These are phyloP conservation scores for Chenopodium berlandieri DNA, from an alignment of 148 eudicot genomes.

Conservation along the genomic window DNA sequence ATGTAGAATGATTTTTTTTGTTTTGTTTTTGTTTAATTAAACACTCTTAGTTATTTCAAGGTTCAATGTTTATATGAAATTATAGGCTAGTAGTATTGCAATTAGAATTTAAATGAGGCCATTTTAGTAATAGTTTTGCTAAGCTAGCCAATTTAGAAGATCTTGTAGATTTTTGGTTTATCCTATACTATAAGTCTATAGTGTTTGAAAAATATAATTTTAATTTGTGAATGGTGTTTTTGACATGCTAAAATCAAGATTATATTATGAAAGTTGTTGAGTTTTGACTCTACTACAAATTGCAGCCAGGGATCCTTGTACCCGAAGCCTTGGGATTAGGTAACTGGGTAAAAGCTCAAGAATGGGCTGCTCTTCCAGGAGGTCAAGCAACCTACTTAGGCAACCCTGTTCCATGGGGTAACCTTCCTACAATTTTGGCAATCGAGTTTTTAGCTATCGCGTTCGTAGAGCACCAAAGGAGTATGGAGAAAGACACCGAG, in stretches of 20 bases:
- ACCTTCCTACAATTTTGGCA: slow-evolving; percentile 81
- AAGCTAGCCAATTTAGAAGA: too few relatives aligned
- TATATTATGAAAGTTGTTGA: not conserved
- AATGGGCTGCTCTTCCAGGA: slow-evolving; percentile 96
- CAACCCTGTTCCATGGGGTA: slow-evolving; percentile 97
- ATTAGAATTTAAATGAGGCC: too few relatives aligned
- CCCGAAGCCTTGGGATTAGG: slow-evolving; percentile 97
- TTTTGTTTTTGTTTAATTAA: too few relatives aligned
- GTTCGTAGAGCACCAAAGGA: slow-evolving; percentile 89
- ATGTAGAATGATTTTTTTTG: too few relatives aligned
- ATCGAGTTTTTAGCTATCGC: slow-evolving; percentile 85
- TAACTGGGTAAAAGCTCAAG: slow-evolving; percentile 98
- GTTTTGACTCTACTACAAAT: not conserved
- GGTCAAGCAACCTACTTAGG: slow-evolving; percentile 97
- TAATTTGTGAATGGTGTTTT: too few relatives aligned
- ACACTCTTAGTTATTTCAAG: too few relatives aligned
- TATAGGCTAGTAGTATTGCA: too few relatives aligned
- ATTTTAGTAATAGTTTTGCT: too few relatives aligned
- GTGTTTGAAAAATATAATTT: too few relatives aligned
- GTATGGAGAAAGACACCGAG: slow-evolving; percentile 87
- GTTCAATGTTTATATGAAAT: too few relatives aligned
- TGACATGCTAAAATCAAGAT: not conserved
- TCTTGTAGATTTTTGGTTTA: too few relatives aligned
- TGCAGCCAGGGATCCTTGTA: slow-evolving; percentile 89
- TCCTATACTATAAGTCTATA: too few relatives aligned